Evolutionary conservation across 2,329 filamentous ascomycete genomes (phyloP).

Genomic region (Sporothrix brunneoviolacea): DNA sequence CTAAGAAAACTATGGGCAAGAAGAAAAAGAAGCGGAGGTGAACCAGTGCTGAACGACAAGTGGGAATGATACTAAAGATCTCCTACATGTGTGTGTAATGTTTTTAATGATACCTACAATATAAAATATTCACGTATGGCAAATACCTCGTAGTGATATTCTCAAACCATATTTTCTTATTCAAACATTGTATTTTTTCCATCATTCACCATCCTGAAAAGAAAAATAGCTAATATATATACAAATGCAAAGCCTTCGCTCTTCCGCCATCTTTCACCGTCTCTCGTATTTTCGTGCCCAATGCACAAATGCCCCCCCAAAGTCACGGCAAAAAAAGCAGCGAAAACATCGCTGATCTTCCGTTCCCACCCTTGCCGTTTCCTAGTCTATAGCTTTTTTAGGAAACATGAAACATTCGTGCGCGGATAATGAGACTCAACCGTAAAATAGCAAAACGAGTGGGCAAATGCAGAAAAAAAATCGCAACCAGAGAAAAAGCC

Average conservation of each 20-base stretch:
- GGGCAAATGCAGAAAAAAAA: conserved; percentile 9
- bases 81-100: too few relatives aligned
- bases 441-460: conserved; percentile 7
- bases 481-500: not conserved
- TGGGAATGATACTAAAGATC: too few relatives aligned
- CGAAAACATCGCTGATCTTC: not conserved
- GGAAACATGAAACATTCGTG: conserved; percentile 3
- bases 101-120: not conserved
- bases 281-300: conserved; percentile 6
- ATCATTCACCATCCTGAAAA: conserved; percentile 12
- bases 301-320: not conserved
- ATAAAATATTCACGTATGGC: too few relatives aligned
- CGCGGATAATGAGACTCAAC: not conserved
- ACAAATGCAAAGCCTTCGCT: conserved; percentile 14
- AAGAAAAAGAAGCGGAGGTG: conserved; percentile 18
- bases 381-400: conserved; percentile 5
- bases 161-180: not conserved
- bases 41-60: too few relatives aligned
- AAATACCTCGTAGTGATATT: too few relatives aligned
- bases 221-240: conserved; percentile 13
- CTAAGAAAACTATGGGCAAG: conserved; percentile 31
- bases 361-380: not conserved
- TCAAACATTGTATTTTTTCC: conserved; percentile 7
- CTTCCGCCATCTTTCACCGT: conserved; percentile 2
- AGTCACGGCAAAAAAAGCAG: not conserved